Evolutionary conservation across 2,329 filamentous ascomycete genomes (phyloP).

Genomic region (Fusarium concolor): DNA sequence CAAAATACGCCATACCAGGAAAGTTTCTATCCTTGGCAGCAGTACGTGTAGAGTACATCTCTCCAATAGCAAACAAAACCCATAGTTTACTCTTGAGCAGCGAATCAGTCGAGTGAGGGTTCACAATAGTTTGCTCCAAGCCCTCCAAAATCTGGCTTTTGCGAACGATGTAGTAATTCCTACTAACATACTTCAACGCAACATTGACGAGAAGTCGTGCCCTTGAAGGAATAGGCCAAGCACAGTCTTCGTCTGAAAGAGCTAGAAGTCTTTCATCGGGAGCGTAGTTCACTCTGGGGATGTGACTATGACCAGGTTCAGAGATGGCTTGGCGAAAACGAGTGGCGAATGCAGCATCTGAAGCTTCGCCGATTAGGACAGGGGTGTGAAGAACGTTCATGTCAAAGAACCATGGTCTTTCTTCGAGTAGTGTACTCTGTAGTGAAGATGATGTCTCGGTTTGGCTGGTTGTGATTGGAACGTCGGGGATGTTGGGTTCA

Average conservation of each 20-base stretch:
- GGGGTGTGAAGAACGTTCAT: slow-evolving; percentile 51
- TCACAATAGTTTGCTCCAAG: slow-evolving; percentile 53
- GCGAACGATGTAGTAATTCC: slow-evolving; percentile 57
- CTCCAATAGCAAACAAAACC: slow-evolving; percentile 59
- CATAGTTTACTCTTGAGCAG: slow-evolving; percentile 56
- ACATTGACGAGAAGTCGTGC: slow-evolving; percentile 50
- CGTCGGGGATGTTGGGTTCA: slow-evolving; percentile 27
- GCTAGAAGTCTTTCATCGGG: slow-evolving; percentile 47
- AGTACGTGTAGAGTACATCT: slow-evolving; percentile 57
- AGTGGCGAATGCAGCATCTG: slow-evolving; percentile 53
- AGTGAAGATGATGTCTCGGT: slow-evolving; percentile 25
- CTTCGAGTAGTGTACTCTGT: slow-evolving; percentile 39
- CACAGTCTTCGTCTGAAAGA: slow-evolving; percentile 48
- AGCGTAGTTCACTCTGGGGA: slow-evolving; percentile 51
- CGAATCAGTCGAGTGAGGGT: slow-evolving; percentile 49
- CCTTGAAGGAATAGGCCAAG: slow-evolving; percentile 54
- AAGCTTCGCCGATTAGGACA: slow-evolving; percentile 52
- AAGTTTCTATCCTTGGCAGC: slow-evolving; percentile 52
- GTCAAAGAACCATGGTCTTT: slow-evolving; percentile 51
- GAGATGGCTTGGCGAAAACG: slow-evolving; percentile 53
- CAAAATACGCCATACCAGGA: slow-evolving; percentile 59
- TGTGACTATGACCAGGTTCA: slow-evolving; percentile 47
- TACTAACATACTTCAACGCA: slow-evolving; percentile 55
- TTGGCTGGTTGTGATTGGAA: slow-evolving; percentile 13
- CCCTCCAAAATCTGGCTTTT: slow-evolving; percentile 52